Conservation (phyloP, 2,329 filamentous ascomycete genomes). For the Trichoderma citrinoviride region DNA sequence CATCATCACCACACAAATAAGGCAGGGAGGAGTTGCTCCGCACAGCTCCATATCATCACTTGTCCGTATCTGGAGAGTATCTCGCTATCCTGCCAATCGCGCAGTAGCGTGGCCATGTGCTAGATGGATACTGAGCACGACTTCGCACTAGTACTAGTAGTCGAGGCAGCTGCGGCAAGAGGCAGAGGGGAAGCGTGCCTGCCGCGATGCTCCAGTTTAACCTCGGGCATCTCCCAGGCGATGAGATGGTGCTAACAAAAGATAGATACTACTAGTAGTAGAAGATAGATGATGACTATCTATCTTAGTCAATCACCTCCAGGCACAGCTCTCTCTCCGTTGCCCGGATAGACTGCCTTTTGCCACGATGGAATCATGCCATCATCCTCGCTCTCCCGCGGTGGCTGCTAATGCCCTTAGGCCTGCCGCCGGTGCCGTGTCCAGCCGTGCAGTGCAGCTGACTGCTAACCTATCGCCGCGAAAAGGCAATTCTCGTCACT, state of each 20-base stretch:
- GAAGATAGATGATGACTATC: not conserved
- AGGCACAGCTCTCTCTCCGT: not conserved
- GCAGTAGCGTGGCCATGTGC: constrained; percentile 3
- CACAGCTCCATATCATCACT: not conserved
- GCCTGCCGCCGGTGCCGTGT: not conserved
- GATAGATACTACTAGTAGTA: too few species aligned
- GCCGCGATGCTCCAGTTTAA: not conserved
- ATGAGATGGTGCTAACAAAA: too few species aligned
- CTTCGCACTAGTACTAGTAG: not conserved
- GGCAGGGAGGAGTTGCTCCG: not conserved
- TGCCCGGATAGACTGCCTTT: not conserved
- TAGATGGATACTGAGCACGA: constrained; percentile 8
- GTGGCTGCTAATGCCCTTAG: not conserved
- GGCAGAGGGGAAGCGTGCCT: not conserved
- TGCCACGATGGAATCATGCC: constrained; percentile 7
- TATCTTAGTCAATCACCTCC: not conserved
- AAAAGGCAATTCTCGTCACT: constrained; percentile 20
- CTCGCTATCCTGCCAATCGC: not conserved
- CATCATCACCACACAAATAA: not conserved
- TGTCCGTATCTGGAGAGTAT: not conserved
- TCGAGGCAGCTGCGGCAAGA: not conserved
- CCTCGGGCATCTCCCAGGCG: not conserved
- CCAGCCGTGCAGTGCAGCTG: not conserved
- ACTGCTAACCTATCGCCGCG: not conserved
- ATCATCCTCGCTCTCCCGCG: too few species aligned